Evolutionary conservation across 805 yeast genomes (phyloP).

Genomic region (Wilhelminamyces savonicus): DNA sequence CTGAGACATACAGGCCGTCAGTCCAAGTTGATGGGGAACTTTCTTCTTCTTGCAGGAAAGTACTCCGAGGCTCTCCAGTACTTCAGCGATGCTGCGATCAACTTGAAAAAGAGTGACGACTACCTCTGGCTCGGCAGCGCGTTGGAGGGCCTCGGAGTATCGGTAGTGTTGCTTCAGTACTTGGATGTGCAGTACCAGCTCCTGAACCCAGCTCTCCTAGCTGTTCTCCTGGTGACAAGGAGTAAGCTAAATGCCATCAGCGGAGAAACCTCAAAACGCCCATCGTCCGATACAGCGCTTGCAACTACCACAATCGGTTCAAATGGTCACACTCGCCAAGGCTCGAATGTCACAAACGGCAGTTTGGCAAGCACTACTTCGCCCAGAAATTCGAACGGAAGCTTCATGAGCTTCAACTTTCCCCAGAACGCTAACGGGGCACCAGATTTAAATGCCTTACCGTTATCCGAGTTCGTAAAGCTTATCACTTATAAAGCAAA

Average conservation of each 20-base stretch:
- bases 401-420: conserved; percentile 16
- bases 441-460: conserved; percentile 21
- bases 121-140: conserved; percentile 85
- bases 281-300: conserved; percentile 1
- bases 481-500: conserved; percentile 21
- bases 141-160: conserved; percentile 72
- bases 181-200: conserved; percentile 47
- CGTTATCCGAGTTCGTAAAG: conserved; percentile 27
- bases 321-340: no score
- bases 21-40: conserved; percentile 66
- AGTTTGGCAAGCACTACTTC: conserved; percentile 14
- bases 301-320: conserved; percentile 28
- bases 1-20: conserved; percentile 64
- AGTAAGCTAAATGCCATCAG: conserved; percentile 9
- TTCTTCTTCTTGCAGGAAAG: conserved; percentile 76
- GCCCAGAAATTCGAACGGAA: conserved; percentile 29
- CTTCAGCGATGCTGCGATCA: conserved; percentile 65
- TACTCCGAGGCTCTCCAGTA: conserved; percentile 62
- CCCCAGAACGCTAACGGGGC: conserved; percentile 16
- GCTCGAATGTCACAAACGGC: no score
- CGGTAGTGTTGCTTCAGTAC: conserved; percentile 54
- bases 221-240: conserved; percentile 26
- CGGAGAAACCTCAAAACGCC: no score
- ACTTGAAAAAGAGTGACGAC: conserved; percentile 61
- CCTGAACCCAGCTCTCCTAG: conserved; percentile 30